These are phyloP conservation scores for Lecanicillium sp. DNA, from an alignment of 2,329 filamentous ascomycete species.

Conservation along the genomic window DNA sequence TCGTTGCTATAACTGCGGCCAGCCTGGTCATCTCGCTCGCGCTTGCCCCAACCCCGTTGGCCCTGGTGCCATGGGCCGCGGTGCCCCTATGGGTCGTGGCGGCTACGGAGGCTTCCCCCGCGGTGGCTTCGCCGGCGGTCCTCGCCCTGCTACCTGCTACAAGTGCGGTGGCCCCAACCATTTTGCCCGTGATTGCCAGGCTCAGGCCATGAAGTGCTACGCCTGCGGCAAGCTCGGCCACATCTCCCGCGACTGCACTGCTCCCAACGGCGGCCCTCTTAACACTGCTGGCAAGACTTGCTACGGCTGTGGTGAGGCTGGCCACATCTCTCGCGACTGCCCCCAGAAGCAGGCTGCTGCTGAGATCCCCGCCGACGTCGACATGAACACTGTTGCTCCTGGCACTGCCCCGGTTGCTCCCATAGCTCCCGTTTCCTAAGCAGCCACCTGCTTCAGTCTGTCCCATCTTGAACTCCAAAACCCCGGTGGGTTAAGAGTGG, in stretches of 20 bases:
- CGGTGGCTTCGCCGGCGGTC: constrained; percentile 65
- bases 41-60: constrained; percentile 72
- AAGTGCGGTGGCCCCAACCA: constrained; percentile 87
- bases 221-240: constrained; percentile 92
- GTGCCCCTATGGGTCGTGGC: constrained; percentile 61
- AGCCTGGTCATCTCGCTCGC: constrained; percentile 86
- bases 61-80: constrained; percentile 49
- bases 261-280: constrained; percentile 88
- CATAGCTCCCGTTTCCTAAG: constrained; percentile 31
- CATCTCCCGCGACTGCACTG: constrained; percentile 90
- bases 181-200: constrained; percentile 96
- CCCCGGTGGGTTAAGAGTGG: background rate
- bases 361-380: constrained; percentile 38
- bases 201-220: constrained; percentile 97
- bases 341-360: constrained; percentile 56
- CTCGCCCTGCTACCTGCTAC: constrained; percentile 63
- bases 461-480: constrained; percentile 10
- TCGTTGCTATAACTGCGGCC: constrained; percentile 94
- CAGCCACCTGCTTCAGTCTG: constrained; percentile 5
- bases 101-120: constrained; percentile 59
- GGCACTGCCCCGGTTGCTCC: constrained; percentile 37
- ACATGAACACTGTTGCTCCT: constrained; percentile 31
- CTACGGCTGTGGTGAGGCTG: constrained; percentile 93
- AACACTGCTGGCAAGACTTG: constrained; percentile 97
- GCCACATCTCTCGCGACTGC: constrained; percentile 94